Conservation (phyloP, 768 basidiomycete genomes). For the Phaffia tasmanica region DNA sequence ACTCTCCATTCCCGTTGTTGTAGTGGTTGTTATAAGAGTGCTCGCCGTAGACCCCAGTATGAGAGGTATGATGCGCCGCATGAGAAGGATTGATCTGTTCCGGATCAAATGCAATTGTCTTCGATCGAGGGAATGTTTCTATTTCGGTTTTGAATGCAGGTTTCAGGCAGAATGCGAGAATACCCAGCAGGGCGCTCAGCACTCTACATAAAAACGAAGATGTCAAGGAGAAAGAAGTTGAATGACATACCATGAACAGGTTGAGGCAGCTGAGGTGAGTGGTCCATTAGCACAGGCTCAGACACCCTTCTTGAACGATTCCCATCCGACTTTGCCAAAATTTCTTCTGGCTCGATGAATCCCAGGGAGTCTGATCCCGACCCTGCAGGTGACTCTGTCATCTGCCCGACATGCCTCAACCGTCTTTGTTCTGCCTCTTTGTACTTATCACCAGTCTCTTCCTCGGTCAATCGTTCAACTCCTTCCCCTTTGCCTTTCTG, state of each 20-base stretch:
- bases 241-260: too few species aligned
- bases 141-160: not conserved
- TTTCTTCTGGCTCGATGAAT: too few species aligned
- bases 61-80: conserved; percentile 2
- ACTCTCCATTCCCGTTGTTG: conserved; percentile 1
- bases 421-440: not conserved
- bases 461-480: not conserved
- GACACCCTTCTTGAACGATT: too few species aligned
- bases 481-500: not conserved
- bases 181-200: not conserved
- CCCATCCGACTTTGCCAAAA: too few species aligned
- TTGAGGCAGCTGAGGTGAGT: too few species aligned
- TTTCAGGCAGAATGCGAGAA: not conserved
- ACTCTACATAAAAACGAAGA: not conserved
- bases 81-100: conserved; percentile 16
- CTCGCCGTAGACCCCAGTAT: too few species aligned
- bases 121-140: conserved; percentile 37
- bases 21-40: not conserved
- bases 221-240: not conserved
- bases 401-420: too few species aligned
- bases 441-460: not conserved
- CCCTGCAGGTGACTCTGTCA: too few species aligned
- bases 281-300: too few species aligned
- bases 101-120: conserved; percentile 38
- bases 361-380: too few species aligned